These are phyloP conservation scores for Gaertneriomyces semiglobifer DNA, from an alignment of 192 early-diverging fungal genomes.

Conservation along the genomic window DNA sequence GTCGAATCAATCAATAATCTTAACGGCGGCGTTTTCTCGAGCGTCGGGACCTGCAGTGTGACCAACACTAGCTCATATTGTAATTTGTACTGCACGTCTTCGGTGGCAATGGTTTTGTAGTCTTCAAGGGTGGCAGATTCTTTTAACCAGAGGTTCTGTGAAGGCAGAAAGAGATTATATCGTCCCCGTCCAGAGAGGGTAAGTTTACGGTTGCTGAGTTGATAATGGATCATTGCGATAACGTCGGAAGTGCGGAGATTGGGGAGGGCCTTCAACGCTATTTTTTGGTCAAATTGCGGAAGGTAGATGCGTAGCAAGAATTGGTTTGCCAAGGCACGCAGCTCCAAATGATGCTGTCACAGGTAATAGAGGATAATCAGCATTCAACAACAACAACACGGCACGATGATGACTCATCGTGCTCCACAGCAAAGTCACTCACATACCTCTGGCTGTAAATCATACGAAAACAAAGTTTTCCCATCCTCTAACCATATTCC, in stretches of 20 bases:
- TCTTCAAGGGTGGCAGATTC: slow-evolving; percentile 15
- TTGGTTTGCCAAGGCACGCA: slow-evolving; percentile 29
- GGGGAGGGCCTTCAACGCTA: slow-evolving; percentile 32
- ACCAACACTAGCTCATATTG: slow-evolving; percentile 19
- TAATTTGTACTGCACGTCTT: slow-evolving; percentile 24
- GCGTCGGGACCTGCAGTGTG: background rate
- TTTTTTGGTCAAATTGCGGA: slow-evolving; percentile 34
- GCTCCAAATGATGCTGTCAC: slow-evolving; percentile 17
- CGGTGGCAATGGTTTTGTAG: slow-evolving; percentile 20
- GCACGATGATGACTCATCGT: background rate
- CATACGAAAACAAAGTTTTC: slow-evolving; percentile 28
- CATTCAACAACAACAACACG: background rate
- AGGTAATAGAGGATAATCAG: background rate
- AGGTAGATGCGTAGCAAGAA: slow-evolving; percentile 32
- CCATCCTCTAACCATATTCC: slow-evolving; percentile 34
- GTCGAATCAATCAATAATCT: slow-evolving; percentile 17
- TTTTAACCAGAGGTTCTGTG: slow-evolving; percentile 28
- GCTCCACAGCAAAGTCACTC: background rate
- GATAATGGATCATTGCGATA: slow-evolving; percentile 36
- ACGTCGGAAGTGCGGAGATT: slow-evolving; percentile 23
- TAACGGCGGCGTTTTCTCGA: background rate
- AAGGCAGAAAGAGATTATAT: slow-evolving; percentile 28
- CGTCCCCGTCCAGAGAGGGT: slow-evolving; percentile 10
- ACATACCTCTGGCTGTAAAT: slow-evolving; percentile 27
- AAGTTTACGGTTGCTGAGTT: slow-evolving; percentile 31